Conservation (phyloP, 352 stramenopile species). For the Thraustochytrium sp. region DNA sequence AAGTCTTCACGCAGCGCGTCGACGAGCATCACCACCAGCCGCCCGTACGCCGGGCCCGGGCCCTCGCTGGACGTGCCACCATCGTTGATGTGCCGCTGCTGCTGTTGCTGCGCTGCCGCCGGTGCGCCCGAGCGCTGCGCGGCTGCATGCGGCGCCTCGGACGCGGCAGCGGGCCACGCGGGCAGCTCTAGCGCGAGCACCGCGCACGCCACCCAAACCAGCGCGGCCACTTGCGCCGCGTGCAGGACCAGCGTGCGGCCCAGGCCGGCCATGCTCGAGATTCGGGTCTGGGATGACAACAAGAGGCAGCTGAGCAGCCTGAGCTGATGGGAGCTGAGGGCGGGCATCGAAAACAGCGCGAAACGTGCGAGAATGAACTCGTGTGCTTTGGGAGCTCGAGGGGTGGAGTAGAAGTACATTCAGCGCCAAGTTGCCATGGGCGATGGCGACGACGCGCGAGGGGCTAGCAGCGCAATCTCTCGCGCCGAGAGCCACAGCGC, state of each 20-base stretch:
- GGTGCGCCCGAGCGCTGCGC: background rate
- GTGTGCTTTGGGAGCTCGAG: too few relatives aligned
- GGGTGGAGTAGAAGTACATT: too few relatives aligned
- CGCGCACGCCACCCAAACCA: background rate
- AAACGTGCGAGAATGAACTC: too few relatives aligned
- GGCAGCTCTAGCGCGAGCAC: slow-evolving; percentile 26
- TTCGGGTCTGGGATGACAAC: too few relatives aligned
- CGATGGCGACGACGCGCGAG: too few relatives aligned
- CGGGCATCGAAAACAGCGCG: too few relatives aligned
- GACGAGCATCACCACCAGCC: slow-evolving; percentile 73
- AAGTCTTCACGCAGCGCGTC: slow-evolving; percentile 76
- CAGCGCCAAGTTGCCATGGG: too few relatives aligned
- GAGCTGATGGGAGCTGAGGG: too few relatives aligned
- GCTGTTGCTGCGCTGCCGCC: background rate
- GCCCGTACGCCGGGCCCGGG: slow-evolving; percentile 57
- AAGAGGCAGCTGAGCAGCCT: too few relatives aligned
- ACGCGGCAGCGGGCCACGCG: background rate
- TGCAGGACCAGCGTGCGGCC: background rate
- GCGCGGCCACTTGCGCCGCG: background rate
- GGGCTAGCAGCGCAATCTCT: too few relatives aligned
- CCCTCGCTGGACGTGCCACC: background rate
- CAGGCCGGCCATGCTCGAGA: background rate
- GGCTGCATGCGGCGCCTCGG: background rate
- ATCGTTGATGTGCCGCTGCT: background rate
- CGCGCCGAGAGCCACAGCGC: too few relatives aligned